Base-by-base conservation (phyloP, 2,329 filamentous ascomycete species). In the Sporothrix luriei region DNA sequence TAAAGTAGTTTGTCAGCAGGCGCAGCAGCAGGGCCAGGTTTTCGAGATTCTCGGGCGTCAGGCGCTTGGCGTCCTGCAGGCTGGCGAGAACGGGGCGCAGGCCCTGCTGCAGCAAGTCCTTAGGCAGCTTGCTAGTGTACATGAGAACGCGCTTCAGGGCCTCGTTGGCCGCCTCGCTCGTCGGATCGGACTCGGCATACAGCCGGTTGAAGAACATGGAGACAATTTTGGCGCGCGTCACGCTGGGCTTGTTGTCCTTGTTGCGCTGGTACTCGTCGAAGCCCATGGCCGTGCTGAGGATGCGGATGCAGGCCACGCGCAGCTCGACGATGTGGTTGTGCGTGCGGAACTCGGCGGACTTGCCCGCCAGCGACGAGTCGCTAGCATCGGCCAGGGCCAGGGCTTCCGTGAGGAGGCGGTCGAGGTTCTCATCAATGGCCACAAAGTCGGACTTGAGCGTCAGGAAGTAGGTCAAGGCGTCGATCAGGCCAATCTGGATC, bases 131-230 rank as follows among this genome's bases (percentile, higher is more conserved):
- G 75, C 91, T 93, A 0, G 92, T 96, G 69, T 95, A 91, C 2
- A 90, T 89, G 6, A 99, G 85, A 10, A 98, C 94, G 29, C 91
- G 91, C 75, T 92, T 93, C 70, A 99, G 80, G 3, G 94, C 94
- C 72, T 92, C 90, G 76, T 97, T 97, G 7, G 96, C 95, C 4
- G 95, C 94, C 70, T 95, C 92, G 68, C 97, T 96, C 2, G 97
- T 97, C 52, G 94, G 92, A 61, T 91, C 90, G 3, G 94, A 96
- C 76, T 96, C 93, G 0, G 93, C 94, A 78, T 99, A 99, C 0
- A 99, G 84, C 49, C 92, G 96, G 77, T 97, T 98, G 85, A 99
- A 99, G 81, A 99, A 99, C 1, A 98, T 93, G 0, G 92, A 89
- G 21, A 99, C 94, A 62, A 98, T 97, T 76, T 88, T 88, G 1